Evolutionary conservation across 2,329 filamentous ascomycete genomes (phyloP).

Genomic region (Fusarium nelsonii): DNA sequence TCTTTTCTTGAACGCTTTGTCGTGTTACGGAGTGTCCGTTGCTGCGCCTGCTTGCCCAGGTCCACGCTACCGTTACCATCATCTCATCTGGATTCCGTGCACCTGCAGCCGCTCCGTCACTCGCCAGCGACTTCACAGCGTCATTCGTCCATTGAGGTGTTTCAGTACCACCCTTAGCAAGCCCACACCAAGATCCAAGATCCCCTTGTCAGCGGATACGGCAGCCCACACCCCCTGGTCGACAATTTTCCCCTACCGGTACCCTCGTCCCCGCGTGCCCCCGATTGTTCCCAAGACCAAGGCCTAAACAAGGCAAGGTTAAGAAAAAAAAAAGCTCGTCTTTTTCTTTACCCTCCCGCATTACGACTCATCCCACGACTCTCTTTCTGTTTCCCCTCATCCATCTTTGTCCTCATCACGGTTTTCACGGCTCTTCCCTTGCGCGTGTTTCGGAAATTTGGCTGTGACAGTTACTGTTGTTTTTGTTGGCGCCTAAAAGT

Average conservation of each 20-base stretch:
- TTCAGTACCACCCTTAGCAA: constrained; percentile 49
- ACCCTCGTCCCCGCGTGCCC: constrained; percentile 50
- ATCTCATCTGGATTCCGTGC: constrained; percentile 46
- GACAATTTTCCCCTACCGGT: constrained; percentile 52
- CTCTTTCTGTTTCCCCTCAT: constrained; percentile 53
- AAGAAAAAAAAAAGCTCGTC: constrained; percentile 53
- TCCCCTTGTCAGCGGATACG: constrained; percentile 50
- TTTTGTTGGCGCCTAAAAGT: constrained; percentile 68
- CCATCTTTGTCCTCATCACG: constrained; percentile 53
- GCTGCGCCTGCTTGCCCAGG: constrained; percentile 42
- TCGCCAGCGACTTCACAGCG: constrained; percentile 41
- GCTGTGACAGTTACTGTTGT: constrained; percentile 59
- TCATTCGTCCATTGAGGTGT: constrained; percentile 50
- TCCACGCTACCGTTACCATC: constrained; percentile 45
- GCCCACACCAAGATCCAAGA: constrained; percentile 49
- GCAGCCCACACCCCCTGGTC: constrained; percentile 49
- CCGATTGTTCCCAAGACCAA: constrained; percentile 51
- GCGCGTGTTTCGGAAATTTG: constrained; percentile 60
- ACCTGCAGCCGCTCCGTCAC: constrained; percentile 48
- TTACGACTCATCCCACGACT: constrained; percentile 53
- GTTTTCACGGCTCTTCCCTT: constrained; percentile 62
- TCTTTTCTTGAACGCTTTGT: constrained; percentile 41
- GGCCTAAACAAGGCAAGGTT: constrained; percentile 51
- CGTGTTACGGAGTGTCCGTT: constrained; percentile 45
- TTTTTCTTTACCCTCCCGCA: constrained; percentile 49